Evolutionary conservation across 192 early-diverging fungal genomes (phyloP).

Genomic region (Coemansia sp.): DNA sequence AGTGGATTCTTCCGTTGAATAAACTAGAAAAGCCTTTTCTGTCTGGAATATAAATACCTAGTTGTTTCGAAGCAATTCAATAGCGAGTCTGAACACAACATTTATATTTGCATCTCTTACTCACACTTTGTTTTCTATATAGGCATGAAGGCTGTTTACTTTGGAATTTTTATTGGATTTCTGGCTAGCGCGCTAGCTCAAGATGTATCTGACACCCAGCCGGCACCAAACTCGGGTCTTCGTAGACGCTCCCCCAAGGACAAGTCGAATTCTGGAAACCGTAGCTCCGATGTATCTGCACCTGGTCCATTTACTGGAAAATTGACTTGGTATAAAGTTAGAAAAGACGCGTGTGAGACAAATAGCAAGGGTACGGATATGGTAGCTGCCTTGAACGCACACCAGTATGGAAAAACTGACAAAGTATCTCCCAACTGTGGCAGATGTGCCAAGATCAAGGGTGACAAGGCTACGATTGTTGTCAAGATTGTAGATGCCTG

Average conservation of each 20-base stretch:
- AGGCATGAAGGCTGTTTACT: background rate
- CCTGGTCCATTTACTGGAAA: conserved; percentile 19
- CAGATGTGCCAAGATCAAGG: conserved; percentile 43
- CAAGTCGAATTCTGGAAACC: too few species aligned
- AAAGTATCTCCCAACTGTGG: conserved; percentile 48
- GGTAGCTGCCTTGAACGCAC: conserved; percentile 47
- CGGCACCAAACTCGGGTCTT: background rate
- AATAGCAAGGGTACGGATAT: conserved; percentile 20
- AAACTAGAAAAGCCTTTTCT: background rate
- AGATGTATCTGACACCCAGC: background rate
- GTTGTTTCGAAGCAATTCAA: background rate
- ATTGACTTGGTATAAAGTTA: conserved; percentile 28
- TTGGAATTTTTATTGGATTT: background rate
- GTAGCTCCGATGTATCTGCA: background rate
- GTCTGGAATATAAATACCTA: background rate
- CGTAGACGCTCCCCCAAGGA: background rate
- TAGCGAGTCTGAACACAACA: background rate
- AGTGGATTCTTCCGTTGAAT: background rate
- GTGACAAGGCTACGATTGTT: conserved; percentile 48
- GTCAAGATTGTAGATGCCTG: conserved; percentile 60
- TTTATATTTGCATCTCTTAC: background rate
- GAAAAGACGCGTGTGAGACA: conserved; percentile 29
- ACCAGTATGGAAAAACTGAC: conserved; percentile 51
- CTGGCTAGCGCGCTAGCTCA: background rate
- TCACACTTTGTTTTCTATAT: background rate